A percentile compares a stretch with the other conserved stretches of the same genome.
Evolutionary conservation across 768 basidiomycete genomes (phyloP).

Genomic region (Podaxis carcinomalis): DNA sequence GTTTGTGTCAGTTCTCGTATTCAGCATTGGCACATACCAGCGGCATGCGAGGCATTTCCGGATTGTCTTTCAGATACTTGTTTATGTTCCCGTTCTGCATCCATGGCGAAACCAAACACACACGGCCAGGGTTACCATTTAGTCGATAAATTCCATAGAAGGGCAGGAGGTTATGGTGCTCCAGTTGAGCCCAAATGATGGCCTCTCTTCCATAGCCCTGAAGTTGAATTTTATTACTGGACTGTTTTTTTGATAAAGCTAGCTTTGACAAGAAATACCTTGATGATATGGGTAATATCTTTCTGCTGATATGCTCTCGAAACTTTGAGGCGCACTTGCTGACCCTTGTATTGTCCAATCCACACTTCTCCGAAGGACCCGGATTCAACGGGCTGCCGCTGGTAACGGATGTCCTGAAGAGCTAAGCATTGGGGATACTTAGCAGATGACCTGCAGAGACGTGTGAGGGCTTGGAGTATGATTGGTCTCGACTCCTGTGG

Average conservation of each 20-base stretch:
- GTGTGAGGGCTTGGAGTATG: neutral
- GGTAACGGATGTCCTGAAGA: neutral
- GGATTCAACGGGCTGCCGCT: neutral
- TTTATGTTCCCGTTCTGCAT: slow-evolving; percentile 11
- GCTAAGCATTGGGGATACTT: slow-evolving; percentile 3
- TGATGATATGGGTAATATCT: slow-evolving; percentile 15
- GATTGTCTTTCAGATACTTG: slow-evolving; percentile 5
- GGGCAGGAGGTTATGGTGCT: slow-evolving; percentile 10
- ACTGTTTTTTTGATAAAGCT: neutral
- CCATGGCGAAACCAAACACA: slow-evolving; percentile 13
- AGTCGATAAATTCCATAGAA: slow-evolving; percentile 13
- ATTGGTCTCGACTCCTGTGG: neutral
- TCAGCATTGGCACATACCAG: neutral
- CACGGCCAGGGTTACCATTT: neutral
- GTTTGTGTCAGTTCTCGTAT: neutral
- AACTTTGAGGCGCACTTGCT: slow-evolving; percentile 11
- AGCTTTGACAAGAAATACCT: slow-evolving; percentile 10
- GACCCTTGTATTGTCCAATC: neutral
- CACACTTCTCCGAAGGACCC: slow-evolving; percentile 9
- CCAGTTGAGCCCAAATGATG: slow-evolving; percentile 11
- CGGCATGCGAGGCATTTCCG: neutral
- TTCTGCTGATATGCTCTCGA: slow-evolving; percentile 16
- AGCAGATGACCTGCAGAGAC: neutral
- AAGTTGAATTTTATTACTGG: neutral
- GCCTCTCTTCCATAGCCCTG: slow-evolving; percentile 11